Base-by-base conservation (phyloP, 129 eudicot genomes). In the Cynara cardunculus region DNA sequence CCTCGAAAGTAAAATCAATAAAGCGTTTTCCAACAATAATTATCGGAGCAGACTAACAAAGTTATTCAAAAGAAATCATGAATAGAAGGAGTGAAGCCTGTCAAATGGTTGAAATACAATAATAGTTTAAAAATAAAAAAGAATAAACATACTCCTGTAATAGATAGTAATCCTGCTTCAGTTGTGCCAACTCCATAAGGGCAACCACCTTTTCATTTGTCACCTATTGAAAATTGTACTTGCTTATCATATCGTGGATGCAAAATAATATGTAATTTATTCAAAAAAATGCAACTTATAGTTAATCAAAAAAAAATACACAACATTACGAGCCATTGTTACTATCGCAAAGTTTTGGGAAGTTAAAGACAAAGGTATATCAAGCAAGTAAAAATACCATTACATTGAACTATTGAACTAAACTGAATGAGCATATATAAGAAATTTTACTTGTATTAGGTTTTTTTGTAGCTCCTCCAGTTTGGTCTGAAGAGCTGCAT, bases 141-240 rank as follows among this genome's bases (percentile, higher is more conserved):
- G 25, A 67, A 72, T 28, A 70, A 35, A 62, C 90, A 16, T 90
- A 94, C 99, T 90, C 94, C 80, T 92, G 89, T 74, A 90, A 82
- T 65, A 83, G 74, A 73, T 72, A 85, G 70, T 85, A 69, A 64
- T 90, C 91, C 86, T 86, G 92, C 90, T 92, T 94, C 84, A 94
- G 72, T 24, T 86, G 89, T 13, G 99, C 99, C 81, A 94, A 84
- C 86, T 94, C 97, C 97, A 94, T 82, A 39, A 94, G 96, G 46
- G 97, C 93, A 82, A 84, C 87, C 80, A 94, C 99, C 86, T 94
- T 94, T 77, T 94, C 97, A 83, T 90, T 89, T 49, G 99, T 90
- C 75, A 86, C 99, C 99, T 94, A 77, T 80, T 77, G 19, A 37
- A 59, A 31, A 21, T 46, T 46, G 70, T 69, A 25, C 18, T 69